These are phyloP conservation scores for Lactarius evosmus DNA, from an alignment of 768 basidiomycete genomes.

Conservation along the genomic window DNA sequence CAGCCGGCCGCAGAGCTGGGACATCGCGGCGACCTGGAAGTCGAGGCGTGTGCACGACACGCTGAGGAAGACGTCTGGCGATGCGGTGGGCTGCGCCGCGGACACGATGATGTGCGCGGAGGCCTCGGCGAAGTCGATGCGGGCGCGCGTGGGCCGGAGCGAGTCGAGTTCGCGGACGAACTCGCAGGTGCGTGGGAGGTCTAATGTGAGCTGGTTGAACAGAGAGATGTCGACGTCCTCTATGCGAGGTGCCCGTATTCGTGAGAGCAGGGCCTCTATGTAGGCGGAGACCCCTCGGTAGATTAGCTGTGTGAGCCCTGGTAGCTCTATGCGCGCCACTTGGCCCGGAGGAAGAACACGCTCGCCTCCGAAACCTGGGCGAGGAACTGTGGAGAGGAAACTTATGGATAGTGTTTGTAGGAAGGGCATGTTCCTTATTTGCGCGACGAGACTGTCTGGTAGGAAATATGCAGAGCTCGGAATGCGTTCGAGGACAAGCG, in stretches of 20 bases:
- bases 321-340: slow-evolving; percentile 7
- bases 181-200: slow-evolving; percentile 1
- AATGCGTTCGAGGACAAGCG: slow-evolving; percentile 22
- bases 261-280: slow-evolving; percentile 16
- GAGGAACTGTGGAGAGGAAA: slow-evolving; percentile 17
- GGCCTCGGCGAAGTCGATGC: slow-evolving; percentile 9
- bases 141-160: background rate
- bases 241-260: slow-evolving; percentile 9
- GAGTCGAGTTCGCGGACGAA: slow-evolving; percentile 7
- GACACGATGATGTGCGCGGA: slow-evolving; percentile 4
- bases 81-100: background rate
- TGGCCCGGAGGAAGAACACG: slow-evolving; percentile 2
- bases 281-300: slow-evolving; percentile 18
- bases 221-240: slow-evolving; percentile 12
- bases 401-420: slow-evolving; percentile 14
- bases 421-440: slow-evolving; percentile 10
- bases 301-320: slow-evolving; percentile 11
- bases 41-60: slow-evolving; percentile 12
- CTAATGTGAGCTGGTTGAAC: slow-evolving; percentile 17
- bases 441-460: slow-evolving; percentile 10
- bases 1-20: slow-evolving; percentile 8
- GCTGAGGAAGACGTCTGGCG: slow-evolving; percentile 6
- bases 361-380: slow-evolving; percentile 8
- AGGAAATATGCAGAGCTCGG: slow-evolving; percentile 14
- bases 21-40: slow-evolving; percentile 15